Percentiles rank a stretch among this genome's conserved stretches.
These are phyloP conservation scores for Colletotrichum liaoningense DNA, from an alignment of 2,329 filamentous ascomycete species.

Conservation along the genomic window DNA sequence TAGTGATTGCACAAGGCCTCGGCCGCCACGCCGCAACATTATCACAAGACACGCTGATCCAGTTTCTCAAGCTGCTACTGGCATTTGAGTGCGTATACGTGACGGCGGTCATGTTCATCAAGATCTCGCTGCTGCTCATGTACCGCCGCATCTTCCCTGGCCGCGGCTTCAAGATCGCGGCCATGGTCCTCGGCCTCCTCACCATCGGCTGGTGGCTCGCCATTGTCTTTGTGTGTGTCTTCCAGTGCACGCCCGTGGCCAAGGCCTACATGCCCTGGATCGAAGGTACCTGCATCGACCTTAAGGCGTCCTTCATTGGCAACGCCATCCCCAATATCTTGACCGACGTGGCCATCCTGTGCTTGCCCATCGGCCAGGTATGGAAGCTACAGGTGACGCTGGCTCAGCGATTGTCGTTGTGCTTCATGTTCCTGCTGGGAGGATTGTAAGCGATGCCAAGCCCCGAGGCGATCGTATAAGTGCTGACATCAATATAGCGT, in stretches of 20 bases:
- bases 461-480: too few species aligned
- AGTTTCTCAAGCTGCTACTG: slow-evolving; percentile 31
- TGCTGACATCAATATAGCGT: slow-evolving; percentile 6
- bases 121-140: slow-evolving; percentile 33
- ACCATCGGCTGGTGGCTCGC: slow-evolving; percentile 32
- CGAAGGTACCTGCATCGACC: slow-evolving; percentile 52
- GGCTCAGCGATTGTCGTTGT: slow-evolving; percentile 39
- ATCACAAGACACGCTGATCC: slow-evolving; percentile 8
- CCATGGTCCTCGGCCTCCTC: slow-evolving; percentile 22
- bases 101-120: slow-evolving; percentile 32
- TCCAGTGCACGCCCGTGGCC: slow-evolving; percentile 53
- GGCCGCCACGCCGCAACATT: slow-evolving; percentile 26
- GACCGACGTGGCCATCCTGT: slow-evolving; percentile 51
- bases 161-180: slow-evolving; percentile 22
- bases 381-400: slow-evolving; percentile 42
- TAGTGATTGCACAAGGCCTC: slow-evolving; percentile 29
- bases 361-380: slow-evolving; percentile 39
- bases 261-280: slow-evolving; percentile 48
- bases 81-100: slow-evolving; percentile 29
- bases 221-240: slow-evolving; percentile 45
- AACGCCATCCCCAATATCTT: slow-evolving; percentile 55
- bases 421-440: slow-evolving; percentile 46
- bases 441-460: slow-evolving; percentile 44
- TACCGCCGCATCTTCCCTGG: slow-evolving; percentile 35
- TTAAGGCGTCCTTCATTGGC: slow-evolving; percentile 53